Percentiles rank a stretch among this genome's conserved stretches.
Conservation (phyloP, 441 rosid species). For the Erodium trifolium region DNA sequence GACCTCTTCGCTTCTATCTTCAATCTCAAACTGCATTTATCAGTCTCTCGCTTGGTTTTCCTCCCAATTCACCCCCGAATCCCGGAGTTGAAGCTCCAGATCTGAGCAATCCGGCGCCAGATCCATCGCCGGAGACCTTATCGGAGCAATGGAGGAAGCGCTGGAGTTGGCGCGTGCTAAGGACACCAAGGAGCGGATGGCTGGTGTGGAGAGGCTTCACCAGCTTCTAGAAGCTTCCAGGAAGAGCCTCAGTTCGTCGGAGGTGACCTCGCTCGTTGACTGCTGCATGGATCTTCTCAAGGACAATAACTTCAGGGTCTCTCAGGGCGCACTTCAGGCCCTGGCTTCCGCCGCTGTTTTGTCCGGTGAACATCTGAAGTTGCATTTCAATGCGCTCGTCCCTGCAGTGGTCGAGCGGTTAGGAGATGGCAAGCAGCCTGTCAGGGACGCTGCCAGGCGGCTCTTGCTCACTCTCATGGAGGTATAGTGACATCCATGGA, state of each 20-base stretch:
- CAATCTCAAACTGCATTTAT: no score
- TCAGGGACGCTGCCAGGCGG: conserved; percentile 90
- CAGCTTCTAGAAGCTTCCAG: conserved; percentile 84
- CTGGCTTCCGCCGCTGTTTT: conserved; percentile 99
- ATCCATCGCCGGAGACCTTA: conserved; percentile 25
- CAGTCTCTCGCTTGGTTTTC: no score
- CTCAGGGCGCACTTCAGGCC: conserved; percentile 90
- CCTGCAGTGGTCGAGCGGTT: conserved; percentile 94
- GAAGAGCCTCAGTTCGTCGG: conserved; percentile 63
- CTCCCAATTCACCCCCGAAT: no score
- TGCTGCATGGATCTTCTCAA: conserved; percentile 93
- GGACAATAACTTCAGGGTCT: conserved; percentile 88
- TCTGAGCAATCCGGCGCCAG: conserved; percentile 34
- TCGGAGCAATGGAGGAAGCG: conserved; percentile 77
- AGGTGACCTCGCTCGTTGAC: conserved; percentile 79
- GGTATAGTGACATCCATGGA: conserved; percentile 30
- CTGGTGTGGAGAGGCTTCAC: conserved; percentile 87
- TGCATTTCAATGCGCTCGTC: conserved; percentile 87
- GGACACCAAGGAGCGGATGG: conserved; percentile 98
- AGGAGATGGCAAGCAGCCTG: conserved; percentile 93
- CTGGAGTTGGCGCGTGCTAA: conserved; percentile 92
- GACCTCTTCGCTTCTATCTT: no score
- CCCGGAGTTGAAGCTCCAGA: conserved; percentile 20
- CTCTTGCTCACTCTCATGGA: conserved; percentile 94
- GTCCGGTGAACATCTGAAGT: conserved; percentile 90